Base-by-base conservation (phyloP, 169 alveolate species). In the Eimeria sp. region DNA sequence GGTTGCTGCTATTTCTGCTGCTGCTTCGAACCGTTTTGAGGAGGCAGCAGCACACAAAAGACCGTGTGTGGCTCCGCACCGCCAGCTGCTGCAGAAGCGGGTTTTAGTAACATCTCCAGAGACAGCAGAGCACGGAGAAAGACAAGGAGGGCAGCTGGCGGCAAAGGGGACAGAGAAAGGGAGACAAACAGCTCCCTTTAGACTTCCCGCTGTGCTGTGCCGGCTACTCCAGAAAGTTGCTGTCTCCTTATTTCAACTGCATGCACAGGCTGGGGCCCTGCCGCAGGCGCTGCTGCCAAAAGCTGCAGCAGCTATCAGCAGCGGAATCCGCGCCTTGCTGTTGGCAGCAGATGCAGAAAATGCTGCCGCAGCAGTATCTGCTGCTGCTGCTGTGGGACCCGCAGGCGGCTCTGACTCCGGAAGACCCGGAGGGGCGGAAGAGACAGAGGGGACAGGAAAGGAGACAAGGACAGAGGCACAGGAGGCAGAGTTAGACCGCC, bases 251-350 rank as follows among this genome's bases (percentile, higher is more conserved):
- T 80, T 80, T 5, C n/a, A 47, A 34, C 7, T 80, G 67, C 67
- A 80, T 27, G 47, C 89, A 54, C n/a, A 49, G 70, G 67, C 14
- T 22, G 89, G 89, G 89, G 70, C 89, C 89, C 63, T 80, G 7
- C 89, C 67, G 45, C 63, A 30, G 49, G 20, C 70, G 11, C 65
- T 80, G 63, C 63, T 80, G 89, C 89, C 89, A 3, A 27, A 47
- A 80, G 89, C 89, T 11, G 89, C 89, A 45, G 72, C 89, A 49
- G 89, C 89, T 11, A 9, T 80, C 47, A 43, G 72, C 43, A 34
- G 70, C 45, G 89, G 70, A 45, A 14, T 47, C 6, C 89, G 89
- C 20, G 89, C 72, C 45, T 51, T 80, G 89, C 47, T 80, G 67
- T 45, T n/a, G 4, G 89, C 89, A 80, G 89, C 89, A 49, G 63